Base-by-base conservation (phyloP, 2,329 filamentous ascomycete genomes). In the Aspergillus sergii region DNA sequence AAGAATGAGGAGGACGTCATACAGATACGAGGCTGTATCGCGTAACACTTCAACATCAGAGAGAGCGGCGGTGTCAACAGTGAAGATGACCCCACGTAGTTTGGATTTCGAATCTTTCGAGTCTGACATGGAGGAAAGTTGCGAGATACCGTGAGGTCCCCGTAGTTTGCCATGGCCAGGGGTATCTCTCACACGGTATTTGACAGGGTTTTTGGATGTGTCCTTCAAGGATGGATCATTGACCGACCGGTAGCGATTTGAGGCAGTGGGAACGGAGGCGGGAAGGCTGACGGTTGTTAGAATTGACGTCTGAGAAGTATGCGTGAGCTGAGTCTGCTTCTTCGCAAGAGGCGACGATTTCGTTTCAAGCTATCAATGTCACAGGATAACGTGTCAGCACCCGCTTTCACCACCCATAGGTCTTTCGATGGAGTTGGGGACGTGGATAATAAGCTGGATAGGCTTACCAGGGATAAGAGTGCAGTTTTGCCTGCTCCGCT, bases 131-230 rank as follows among this genome's bases (percentile, higher is more conserved):
- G 71, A 64, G 21, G 71, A 67, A 41, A 81, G 71, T 57, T 76
- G 74, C 23, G 82, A 73, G 58, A 83, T 75, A 23, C 78, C 77
- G 63, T 88, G 80, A 16, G 81, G 83, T 71, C 88, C 86, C 64
- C 95, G 92, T 63, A 99, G 88, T 81, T 99, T 99, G 71, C 93
- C 93, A 81, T 99, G 95, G 45, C 95, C 95, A 0, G 95, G 95
- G 0, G 94, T 98, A 80, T 99, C 95, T 59, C 71, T 76, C 16
- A 82, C 59, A 6, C 74, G 69, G 65, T 81, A 82, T 36, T 70
- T 73, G 58, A 76, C 70, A 19, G 75, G 75, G 48, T 78, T 77
- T 23, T 71, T 73, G 21, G 74, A 65, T 10, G 73, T 68, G 46
- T 81, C 78, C 73, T 92, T 81, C 39, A 98, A 82, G 11, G 87